Evolutionary conservation across 257 asterid species (phyloP).

Genomic region (Schizonepeta tenuifolia): DNA sequence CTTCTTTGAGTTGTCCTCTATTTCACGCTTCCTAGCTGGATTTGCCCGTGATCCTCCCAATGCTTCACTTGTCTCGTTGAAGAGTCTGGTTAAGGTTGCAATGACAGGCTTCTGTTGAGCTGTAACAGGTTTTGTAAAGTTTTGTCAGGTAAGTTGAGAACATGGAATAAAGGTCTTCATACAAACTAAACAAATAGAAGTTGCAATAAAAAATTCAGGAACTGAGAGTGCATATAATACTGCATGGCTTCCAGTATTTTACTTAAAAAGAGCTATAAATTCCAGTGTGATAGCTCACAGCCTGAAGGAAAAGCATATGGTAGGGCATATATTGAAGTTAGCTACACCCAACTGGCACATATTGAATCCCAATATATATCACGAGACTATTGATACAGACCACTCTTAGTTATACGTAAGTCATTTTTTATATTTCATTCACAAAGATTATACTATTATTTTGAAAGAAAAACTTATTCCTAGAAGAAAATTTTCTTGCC

Average conservation of each 20-base stretch:
- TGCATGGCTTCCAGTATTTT: background rate
- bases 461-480: background rate
- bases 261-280: too few species aligned
- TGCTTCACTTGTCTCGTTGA: too few species aligned
- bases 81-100: too few species aligned
- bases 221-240: conserved; percentile 4
- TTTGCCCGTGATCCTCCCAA: too few species aligned
- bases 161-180: background rate
- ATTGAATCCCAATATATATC: background rate
- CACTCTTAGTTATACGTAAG: background rate
- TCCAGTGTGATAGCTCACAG: background rate
- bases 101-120: too few species aligned
- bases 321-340: background rate
- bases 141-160: conserved; percentile 8
- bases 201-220: background rate
- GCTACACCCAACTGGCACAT: background rate
- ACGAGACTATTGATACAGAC: background rate
- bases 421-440: too few species aligned
- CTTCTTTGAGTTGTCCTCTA: too few species aligned
- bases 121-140: conserved; percentile 40
- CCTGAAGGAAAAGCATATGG: background rate
- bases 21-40: too few species aligned
- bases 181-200: background rate
- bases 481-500: background rate
- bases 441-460: too few species aligned